phyloP scores from a whole-genome alignment of 1,139 yeast species.

The Sugiyamaella sp. region DNA sequence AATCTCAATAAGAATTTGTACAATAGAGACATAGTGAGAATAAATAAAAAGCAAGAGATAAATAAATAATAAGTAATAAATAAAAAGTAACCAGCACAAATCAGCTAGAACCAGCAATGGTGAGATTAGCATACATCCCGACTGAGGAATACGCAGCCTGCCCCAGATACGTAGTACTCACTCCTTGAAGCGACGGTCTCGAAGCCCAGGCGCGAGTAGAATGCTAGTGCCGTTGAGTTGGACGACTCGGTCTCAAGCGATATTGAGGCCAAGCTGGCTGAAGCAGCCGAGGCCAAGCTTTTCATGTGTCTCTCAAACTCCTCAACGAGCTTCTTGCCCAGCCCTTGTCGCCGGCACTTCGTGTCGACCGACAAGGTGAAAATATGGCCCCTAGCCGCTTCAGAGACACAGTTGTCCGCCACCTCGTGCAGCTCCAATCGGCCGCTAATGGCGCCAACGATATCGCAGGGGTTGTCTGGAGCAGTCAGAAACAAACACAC shows the following conservation, averaged over 20 bases:
- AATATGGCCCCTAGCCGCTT: conserved; percentile 25
- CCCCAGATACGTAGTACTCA: conserved; percentile 13
- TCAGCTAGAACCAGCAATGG: background rate
- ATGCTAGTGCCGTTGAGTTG: conserved; percentile 20
- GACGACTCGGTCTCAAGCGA: conserved; percentile 21
- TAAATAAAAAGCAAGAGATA: too few relatives aligned
- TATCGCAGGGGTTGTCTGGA: conserved; percentile 11
- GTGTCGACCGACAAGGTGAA: conserved; percentile 28
- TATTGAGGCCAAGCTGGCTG: conserved; percentile 13
- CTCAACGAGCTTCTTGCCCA: conserved; percentile 23
- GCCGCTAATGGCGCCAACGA: conserved; percentile 20
- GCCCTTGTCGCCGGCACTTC: conserved; percentile 25
- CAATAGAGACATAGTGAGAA: too few relatives aligned
- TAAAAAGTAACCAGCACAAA: background rate
- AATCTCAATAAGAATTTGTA: too few relatives aligned
- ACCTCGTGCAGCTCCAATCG: conserved; percentile 6
- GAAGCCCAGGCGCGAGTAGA: conserved; percentile 26
- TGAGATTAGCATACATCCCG: background rate
- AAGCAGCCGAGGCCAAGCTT: conserved; percentile 9
- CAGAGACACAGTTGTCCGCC: background rate
- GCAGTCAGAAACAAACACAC: conserved; percentile 15
- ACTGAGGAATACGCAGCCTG: conserved; percentile 8
- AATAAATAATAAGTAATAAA: too few relatives aligned
- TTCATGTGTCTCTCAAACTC: conserved; percentile 22
- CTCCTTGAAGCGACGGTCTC: background rate